Evolutionary conservation across 805 yeast species (phyloP).

Genomic region (Metschnikowia bowlesiae): DNA sequence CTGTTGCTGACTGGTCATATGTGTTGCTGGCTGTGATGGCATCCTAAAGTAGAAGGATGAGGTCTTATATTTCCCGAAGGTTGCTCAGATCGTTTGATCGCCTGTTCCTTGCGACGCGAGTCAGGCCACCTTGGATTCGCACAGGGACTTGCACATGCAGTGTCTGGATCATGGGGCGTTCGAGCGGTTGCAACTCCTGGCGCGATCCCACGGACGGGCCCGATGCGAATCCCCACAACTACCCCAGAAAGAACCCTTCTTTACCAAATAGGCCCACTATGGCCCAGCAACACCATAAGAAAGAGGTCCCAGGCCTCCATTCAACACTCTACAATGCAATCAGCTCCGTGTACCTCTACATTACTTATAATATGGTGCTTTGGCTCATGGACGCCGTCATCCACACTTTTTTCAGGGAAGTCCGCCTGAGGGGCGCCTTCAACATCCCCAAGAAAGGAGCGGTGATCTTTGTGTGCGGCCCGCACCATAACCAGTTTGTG

Average conservation of each 20-base stretch:
- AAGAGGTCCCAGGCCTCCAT: neutral
- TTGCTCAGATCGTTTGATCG: too few relatives aligned
- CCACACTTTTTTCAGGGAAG: slow-evolving; percentile 40
- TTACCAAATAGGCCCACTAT: neutral
- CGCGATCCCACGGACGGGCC: neutral
- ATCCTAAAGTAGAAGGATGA: too few relatives aligned
- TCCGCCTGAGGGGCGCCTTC: slow-evolving; percentile 34
- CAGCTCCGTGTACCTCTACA: neutral
- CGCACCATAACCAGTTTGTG: slow-evolving; percentile 41
- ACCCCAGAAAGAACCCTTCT: neutral
- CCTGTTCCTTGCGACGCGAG: too few relatives aligned
- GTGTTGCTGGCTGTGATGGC: too few relatives aligned
- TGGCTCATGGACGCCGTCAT: slow-evolving; percentile 31
- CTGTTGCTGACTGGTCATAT: too few relatives aligned
- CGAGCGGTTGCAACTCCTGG: neutral
- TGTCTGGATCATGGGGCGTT: too few relatives aligned
- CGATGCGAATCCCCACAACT: neutral
- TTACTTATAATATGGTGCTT: slow-evolving; percentile 27
- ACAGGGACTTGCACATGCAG: too few relatives aligned
- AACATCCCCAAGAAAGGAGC: slow-evolving; percentile 37
- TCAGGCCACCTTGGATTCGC: too few relatives aligned
- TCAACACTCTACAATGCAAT: neutral
- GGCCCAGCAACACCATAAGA: neutral
- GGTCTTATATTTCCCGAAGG: too few relatives aligned
- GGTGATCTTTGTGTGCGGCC: slow-evolving; percentile 39